Percentiles rank a stretch among this genome's conserved stretches.
Evolutionary conservation across 2,329 filamentous ascomycete species (phyloP).

Genomic region (Colletotrichum godetiae): DNA sequence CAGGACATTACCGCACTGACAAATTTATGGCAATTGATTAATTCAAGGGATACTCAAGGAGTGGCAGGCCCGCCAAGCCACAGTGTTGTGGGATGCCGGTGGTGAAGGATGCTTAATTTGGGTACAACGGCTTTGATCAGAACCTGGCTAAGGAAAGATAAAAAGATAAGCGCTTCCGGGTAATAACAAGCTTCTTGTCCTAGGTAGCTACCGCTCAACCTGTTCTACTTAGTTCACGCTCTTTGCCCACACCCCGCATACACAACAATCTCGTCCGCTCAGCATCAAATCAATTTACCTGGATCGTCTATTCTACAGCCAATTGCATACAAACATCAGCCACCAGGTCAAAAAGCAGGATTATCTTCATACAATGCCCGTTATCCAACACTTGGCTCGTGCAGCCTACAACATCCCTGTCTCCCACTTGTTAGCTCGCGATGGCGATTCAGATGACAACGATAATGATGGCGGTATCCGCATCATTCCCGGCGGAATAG

Average conservation of each 20-base stretch:
- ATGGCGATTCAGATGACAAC: slow-evolving; percentile 9
- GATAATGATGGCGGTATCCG: background rate
- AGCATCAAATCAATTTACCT: background rate
- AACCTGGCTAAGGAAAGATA: background rate
- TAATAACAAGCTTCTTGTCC: background rate
- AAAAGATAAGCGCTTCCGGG: background rate
- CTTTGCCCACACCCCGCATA: background rate
- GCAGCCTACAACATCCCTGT: background rate
- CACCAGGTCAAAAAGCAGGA: background rate
- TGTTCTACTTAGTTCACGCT: background rate
- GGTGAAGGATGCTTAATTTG: background rate
- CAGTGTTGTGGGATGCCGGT: background rate
- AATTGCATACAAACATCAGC: background rate
- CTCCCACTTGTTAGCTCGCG: background rate
- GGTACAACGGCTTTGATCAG: background rate
- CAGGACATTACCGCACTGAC: background rate
- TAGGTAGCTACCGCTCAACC: no score
- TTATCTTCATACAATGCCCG: background rate
- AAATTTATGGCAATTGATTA: background rate
- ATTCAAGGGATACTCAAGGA: background rate
- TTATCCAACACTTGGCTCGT: background rate
- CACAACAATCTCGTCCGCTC: background rate
- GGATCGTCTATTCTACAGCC: background rate
- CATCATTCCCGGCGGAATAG: background rate
- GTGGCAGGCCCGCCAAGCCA: background rate